Conservation (phyloP, 306 rosid species). For the Inga oerstediana region DNA sequence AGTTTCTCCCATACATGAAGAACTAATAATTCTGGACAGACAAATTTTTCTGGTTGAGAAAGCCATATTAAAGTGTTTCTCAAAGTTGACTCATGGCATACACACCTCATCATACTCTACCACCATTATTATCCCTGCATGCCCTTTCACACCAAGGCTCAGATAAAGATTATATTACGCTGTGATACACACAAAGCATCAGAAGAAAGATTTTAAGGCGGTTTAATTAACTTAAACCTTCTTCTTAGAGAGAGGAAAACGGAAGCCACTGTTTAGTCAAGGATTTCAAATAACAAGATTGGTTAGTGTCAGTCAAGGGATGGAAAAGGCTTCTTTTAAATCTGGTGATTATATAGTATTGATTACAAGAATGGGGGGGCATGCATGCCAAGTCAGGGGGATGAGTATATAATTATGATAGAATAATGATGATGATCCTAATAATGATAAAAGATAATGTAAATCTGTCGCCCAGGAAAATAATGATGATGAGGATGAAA, state of each 20-base stretch:
- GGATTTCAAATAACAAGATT: neutral
- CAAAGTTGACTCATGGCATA: neutral
- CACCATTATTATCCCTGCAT: neutral
- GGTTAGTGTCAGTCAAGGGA: neutral
- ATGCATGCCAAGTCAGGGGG: constrained; percentile 34
- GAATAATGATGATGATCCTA: constrained; percentile 26
- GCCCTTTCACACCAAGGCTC: neutral
- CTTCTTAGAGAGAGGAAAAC: neutral
- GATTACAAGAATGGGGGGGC: neutral
- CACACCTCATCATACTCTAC: neutral
- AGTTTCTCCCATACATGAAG: neutral
- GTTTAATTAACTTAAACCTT: neutral
- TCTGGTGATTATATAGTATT: neutral
- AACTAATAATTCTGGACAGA: neutral
- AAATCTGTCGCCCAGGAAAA: constrained; percentile 8
- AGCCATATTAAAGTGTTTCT: neutral
- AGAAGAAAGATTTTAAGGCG: neutral
- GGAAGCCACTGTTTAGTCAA: neutral
- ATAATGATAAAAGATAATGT: constrained; percentile 22
- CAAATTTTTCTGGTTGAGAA: neutral
- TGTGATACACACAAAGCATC: neutral
- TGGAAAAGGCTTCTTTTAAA: neutral
- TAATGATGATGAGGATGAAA: constrained; percentile 33
- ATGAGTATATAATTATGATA: constrained; percentile 31
- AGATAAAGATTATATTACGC: neutral